Evolutionary conservation across 2,329 filamentous ascomycete genomes (phyloP), one percentile per base, ranked within the genome.

Genomic region (Proliferodiscus dingleyae): DNA sequence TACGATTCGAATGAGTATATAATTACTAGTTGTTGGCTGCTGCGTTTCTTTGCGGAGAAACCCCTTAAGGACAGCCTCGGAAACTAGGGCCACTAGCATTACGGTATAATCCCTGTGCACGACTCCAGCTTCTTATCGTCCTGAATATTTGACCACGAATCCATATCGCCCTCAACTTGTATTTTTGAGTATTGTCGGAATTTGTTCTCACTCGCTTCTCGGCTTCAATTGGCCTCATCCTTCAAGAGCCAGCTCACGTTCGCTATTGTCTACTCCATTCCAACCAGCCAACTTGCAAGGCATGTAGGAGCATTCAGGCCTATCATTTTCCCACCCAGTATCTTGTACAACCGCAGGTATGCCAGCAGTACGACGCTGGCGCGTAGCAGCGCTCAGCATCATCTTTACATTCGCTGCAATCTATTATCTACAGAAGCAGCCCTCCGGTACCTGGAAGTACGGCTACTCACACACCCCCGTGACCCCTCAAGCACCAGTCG

Each of bases 401-500:
- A 19, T 54, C 9, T 58, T 59, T 21, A 41, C 50, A n/a, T 32
- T 58, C 15, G 46, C 42, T 6, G 43, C 40, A 37, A 32, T 62
- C n/a, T 61, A 60, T 41, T 59, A 60, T 40, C 49, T 59, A 13
- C 50, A 48, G 18, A 49, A 53, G 10, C 15, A 50, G 16, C 51
- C 46, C 30, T 50, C 49, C 23, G 46, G 24, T 6, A 26, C 46
- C 18, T 60, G 50, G 54, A 54, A 52, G 18, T 52, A 51, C 40
- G 45, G 49, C 33, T 56, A 46, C 6, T 30, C 39, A 29, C 57
- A 57, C 45, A 45, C 50, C 19, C 47, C 51, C 29, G 23, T 40
- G 2, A 23, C 33, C 10, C 23, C 47, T 8, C 52, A 46, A 26
- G 23, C 44, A 4, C 11, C 40, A 61, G 78, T 80, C 0, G 63